phyloP scores from a whole-genome alignment of 768 basidiomycete species.

The Neoboletus subvelutipes region DNA sequence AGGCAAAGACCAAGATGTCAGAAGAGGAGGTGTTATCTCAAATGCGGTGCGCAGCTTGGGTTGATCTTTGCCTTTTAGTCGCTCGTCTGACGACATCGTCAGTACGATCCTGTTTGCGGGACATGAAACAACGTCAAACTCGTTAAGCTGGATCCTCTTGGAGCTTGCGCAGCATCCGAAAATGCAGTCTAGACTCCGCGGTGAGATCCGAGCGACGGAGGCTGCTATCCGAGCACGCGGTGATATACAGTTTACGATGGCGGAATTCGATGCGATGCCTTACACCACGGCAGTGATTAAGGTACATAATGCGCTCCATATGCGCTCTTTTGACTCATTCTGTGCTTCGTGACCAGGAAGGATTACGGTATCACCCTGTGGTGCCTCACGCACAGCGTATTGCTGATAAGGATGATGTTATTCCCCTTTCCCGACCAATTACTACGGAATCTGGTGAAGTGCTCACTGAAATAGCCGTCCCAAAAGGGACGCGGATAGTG shows the following conservation, averaged over 20 bases:
- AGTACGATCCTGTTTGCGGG: conserved; percentile 49
- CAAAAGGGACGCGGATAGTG: conserved; percentile 51
- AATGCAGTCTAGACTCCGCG: conserved; percentile 59
- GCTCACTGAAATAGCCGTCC: conserved; percentile 44
- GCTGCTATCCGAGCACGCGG: conserved; percentile 11
- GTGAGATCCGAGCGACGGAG: conserved; percentile 14
- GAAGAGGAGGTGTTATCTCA: conserved; percentile 19
- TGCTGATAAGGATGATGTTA: conserved; percentile 50
- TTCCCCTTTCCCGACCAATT: conserved; percentile 59
- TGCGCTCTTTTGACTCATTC: not conserved
- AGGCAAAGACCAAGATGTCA: conserved; percentile 24
- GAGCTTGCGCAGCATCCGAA: conserved; percentile 59
- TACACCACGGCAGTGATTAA: conserved; percentile 42
- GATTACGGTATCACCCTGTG: conserved; percentile 48
- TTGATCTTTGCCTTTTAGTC: not conserved
- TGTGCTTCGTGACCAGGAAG: conserved; percentile 36
- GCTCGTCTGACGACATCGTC: not conserved
- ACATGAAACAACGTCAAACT: conserved; percentile 63
- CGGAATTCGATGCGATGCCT: conserved; percentile 54
- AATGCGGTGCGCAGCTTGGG: conserved; percentile 18
- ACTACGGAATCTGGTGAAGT: conserved; percentile 44
- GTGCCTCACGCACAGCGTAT: conserved; percentile 53
- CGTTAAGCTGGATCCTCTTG: conserved; percentile 59
- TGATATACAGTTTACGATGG: conserved; percentile 11
- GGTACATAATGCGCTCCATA: conserved; percentile 10